Conservation (phyloP, 2,329 filamentous ascomycete genomes). For the Chlorencoelia australis region DNA sequence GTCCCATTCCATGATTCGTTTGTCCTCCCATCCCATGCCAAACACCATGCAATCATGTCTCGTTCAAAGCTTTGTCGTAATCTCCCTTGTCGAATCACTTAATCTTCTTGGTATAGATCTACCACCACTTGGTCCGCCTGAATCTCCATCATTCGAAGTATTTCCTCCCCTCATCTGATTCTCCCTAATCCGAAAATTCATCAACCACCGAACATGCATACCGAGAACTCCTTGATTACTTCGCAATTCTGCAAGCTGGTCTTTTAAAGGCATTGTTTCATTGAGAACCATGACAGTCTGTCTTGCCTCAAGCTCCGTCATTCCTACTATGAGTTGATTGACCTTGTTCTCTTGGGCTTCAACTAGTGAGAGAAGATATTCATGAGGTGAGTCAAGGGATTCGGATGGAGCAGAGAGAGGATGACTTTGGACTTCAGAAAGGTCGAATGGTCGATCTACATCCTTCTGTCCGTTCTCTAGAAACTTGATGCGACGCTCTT, state of each 20-base stretch:
- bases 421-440: conserved; percentile 18
- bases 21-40: too few relatives aligned
- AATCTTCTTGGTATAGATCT: too few relatives aligned
- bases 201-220: conserved; percentile 29
- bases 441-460: conserved; percentile 19
- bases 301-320: conserved; percentile 48
- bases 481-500: conserved; percentile 34
- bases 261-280: conserved; percentile 50
- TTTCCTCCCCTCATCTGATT: too few relatives aligned
- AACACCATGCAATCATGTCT: too few relatives aligned
- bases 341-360: conserved; percentile 45
- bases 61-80: too few relatives aligned
- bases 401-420: conserved; percentile 17
- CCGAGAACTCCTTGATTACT: conserved; percentile 26
- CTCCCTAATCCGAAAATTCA: conserved; percentile 26
- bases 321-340: conserved; percentile 44
- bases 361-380: conserved; percentile 36
- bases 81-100: too few relatives aligned
- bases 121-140: background rate
- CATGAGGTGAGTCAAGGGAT: conserved; percentile 30
- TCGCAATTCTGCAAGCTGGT: conserved; percentile 46
- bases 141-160: conserved; percentile 1
- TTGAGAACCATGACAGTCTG: conserved; percentile 53
- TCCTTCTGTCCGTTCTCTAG: conserved; percentile 29
- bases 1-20: too few relatives aligned